Conservation (phyloP, 768 basidiomycete species). For the Dictyophora rubrovolvata region DNA sequence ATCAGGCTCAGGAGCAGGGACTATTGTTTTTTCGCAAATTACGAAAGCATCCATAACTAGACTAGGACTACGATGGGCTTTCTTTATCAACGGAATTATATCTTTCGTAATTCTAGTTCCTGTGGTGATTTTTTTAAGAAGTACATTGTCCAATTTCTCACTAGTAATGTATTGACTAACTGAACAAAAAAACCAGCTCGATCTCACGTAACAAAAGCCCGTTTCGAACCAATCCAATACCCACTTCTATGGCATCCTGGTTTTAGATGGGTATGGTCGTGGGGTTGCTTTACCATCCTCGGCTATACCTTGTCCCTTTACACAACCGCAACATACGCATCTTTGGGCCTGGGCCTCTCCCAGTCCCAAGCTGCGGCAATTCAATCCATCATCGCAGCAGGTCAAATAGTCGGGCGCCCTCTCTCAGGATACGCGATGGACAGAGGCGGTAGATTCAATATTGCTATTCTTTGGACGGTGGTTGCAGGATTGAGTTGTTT, state of each 20-base stretch:
- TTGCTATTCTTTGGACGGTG: constrained; percentile 20
- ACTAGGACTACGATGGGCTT: constrained; percentile 17
- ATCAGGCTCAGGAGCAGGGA: constrained; percentile 19
- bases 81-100: constrained; percentile 24
- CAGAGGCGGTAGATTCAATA: constrained; percentile 21
- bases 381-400: constrained; percentile 23
- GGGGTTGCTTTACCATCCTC: constrained; percentile 20
- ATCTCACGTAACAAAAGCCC: constrained; percentile 18
- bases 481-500: constrained; percentile 21
- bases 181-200: constrained; percentile 9
- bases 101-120: constrained; percentile 19
- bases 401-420: constrained; percentile 24
- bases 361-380: constrained; percentile 23
- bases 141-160: background rate
- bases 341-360: constrained; percentile 18
- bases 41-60: constrained; percentile 14
- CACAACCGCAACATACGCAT: constrained; percentile 23
- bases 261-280: constrained; percentile 21
- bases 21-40: constrained; percentile 13
- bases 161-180: background rate
- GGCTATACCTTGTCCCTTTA: constrained; percentile 23
- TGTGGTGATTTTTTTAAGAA: constrained; percentile 17
- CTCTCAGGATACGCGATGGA: constrained; percentile 20
- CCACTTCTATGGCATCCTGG: constrained; percentile 19
- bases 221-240: constrained; percentile 18